Evolutionary conservation across 192 early-diverging fungal species (phyloP).

Genomic region (Spinellus fusiger): DNA sequence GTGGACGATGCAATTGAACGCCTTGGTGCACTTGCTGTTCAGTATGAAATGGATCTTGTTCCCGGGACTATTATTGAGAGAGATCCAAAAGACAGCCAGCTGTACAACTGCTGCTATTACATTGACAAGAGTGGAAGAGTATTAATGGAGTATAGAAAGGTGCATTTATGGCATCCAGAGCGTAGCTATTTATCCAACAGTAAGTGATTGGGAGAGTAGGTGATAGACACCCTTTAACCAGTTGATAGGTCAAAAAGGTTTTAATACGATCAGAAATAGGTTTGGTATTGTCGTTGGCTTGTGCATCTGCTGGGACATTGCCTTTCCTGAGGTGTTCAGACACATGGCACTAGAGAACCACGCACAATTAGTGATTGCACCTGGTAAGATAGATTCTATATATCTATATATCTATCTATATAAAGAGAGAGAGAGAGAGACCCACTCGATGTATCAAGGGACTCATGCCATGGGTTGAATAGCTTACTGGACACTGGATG

Average conservation of each 20-base stretch:
- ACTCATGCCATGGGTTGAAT: neutral
- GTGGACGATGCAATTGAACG: neutral
- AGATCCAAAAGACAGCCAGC: neutral
- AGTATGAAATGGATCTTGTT: constrained; percentile 26
- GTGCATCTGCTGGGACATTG: constrained; percentile 29
- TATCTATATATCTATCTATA: neutral
- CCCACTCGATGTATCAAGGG: too few species aligned
- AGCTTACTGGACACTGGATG: constrained; percentile 22
- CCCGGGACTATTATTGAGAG: constrained; percentile 28
- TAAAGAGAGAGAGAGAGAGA: neutral
- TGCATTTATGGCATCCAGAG: constrained; percentile 24
- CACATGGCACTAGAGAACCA: constrained; percentile 8
- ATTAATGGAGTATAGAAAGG: constrained; percentile 18
- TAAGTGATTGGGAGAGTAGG: too few species aligned
- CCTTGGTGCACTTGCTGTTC: constrained; percentile 15
- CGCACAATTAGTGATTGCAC: constrained; percentile 21
- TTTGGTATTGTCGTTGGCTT: constrained; percentile 23
- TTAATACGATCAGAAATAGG: constrained; percentile 10
- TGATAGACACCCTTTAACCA: too few species aligned
- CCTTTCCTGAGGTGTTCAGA: constrained; percentile 21
- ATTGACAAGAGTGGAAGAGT: constrained; percentile 26
- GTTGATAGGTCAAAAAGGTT: constrained; percentile 1
- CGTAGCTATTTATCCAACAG: constrained; percentile 12
- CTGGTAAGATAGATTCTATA: constrained; percentile 8
- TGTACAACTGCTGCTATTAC: constrained; percentile 27